These are phyloP conservation scores for Lentinula guzmanii DNA, from an alignment of 768 basidiomycete species.

Conservation along the genomic window DNA sequence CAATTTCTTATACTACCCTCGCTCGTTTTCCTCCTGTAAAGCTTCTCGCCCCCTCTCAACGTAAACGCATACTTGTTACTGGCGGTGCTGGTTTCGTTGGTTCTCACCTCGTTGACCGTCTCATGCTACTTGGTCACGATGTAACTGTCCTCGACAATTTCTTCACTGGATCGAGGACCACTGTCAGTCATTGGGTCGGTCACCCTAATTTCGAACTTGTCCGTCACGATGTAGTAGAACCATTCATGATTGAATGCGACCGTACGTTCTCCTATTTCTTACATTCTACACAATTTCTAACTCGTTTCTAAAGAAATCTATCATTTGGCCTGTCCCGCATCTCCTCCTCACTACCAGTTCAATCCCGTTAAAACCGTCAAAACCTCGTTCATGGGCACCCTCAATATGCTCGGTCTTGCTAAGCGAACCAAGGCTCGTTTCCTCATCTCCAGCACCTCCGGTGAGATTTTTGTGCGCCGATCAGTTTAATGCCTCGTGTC, in stretches of 20 bases:
- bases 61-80: slow-evolving; percentile 91
- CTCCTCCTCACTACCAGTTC: slow-evolving; percentile 96
- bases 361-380: slow-evolving; percentile 98
- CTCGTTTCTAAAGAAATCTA: slow-evolving; percentile 71
- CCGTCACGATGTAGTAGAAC: slow-evolving; percentile 94
- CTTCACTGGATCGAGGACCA: slow-evolving; percentile 98
- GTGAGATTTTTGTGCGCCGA: slow-evolving; percentile 31
- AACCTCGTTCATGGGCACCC: slow-evolving; percentile 95
- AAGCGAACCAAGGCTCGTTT: slow-evolving; percentile 97
- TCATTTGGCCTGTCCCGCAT: slow-evolving; percentile 96
- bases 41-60: slow-evolving; percentile 65
- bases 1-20: slow-evolving; percentile 90
- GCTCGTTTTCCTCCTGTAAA: slow-evolving; percentile 91
- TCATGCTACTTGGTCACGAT: slow-evolving; percentile 97
- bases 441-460: slow-evolving; percentile 92
- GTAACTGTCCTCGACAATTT: slow-evolving; percentile 98
- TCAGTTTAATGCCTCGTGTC: not conserved
- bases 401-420: slow-evolving; percentile 98
- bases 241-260: slow-evolving; percentile 98
- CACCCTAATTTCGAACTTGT: slow-evolving; percentile 99
- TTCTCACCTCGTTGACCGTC: slow-evolving; percentile 93
- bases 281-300: slow-evolving; percentile 8
- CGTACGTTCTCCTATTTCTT: slow-evolving; percentile 46
- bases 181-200: slow-evolving; percentile 91
- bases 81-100: slow-evolving; percentile 99